Conservation (phyloP, 805 yeast genomes). For the Spathaspora boniae region DNA sequence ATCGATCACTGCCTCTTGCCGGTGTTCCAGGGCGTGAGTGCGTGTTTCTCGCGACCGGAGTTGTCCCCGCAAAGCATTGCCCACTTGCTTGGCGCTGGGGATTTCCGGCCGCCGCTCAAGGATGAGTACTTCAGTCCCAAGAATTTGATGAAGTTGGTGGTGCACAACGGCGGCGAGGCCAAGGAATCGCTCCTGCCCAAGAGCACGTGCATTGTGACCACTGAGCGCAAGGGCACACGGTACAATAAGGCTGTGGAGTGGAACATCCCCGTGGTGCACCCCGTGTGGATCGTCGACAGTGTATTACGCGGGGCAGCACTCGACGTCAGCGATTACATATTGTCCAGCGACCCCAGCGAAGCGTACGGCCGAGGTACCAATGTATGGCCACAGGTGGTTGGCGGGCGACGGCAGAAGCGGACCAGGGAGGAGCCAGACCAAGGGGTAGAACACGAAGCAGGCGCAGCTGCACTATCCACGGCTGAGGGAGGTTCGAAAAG, state of each 20-base stretch:
- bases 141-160: constrained; percentile 32
- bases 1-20: constrained; percentile 29
- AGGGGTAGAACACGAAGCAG: constrained; percentile 8
- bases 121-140: constrained; percentile 21
- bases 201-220: constrained; percentile 45
- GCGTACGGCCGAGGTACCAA: constrained; percentile 16
- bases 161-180: constrained; percentile 47
- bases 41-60: constrained; percentile 44
- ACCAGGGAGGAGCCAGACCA: constrained; percentile 7
- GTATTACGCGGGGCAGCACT: constrained; percentile 42
- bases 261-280: constrained; percentile 51
- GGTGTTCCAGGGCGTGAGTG: constrained; percentile 41
- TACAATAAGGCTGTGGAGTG: constrained; percentile 51
- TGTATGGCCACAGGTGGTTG: constrained; percentile 32
- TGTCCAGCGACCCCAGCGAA: constrained; percentile 16
- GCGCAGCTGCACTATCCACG: no score
- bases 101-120: constrained; percentile 19
- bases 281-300: constrained; percentile 48
- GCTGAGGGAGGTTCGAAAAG: background rate
- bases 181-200: constrained; percentile 48
- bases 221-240: constrained; percentile 49
- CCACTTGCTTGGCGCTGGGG: constrained; percentile 13
- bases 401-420: no score
- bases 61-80: constrained; percentile 6
- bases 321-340: constrained; percentile 37